These are phyloP conservation scores for Hypomyces perniciosus DNA, from an alignment of 2,329 filamentous ascomycete species.

Conservation along the genomic window DNA sequence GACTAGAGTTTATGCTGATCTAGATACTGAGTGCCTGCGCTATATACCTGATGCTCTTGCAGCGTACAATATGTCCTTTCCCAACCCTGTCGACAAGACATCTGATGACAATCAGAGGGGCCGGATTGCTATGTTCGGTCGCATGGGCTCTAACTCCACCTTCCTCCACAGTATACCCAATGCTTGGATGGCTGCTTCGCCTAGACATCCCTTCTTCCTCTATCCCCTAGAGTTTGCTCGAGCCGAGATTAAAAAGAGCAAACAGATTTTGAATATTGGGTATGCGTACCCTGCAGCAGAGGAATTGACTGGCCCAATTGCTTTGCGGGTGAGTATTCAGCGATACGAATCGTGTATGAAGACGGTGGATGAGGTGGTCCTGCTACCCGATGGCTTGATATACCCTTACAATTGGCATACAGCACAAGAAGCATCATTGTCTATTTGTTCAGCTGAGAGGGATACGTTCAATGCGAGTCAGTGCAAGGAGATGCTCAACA, in stretches of 20 bases:
- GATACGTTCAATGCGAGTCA: constrained; percentile 1
- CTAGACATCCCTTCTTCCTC: constrained; percentile 28
- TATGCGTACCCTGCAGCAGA: constrained; percentile 12
- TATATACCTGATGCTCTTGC: constrained; percentile 17
- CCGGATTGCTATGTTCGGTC: constrained; percentile 21
- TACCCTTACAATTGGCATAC: constrained; percentile 4
- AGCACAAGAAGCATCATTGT: not conserved
- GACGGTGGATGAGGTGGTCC: not conserved
- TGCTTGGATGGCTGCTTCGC: constrained; percentile 31
- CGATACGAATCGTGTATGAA: not conserved
- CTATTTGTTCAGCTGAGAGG: not conserved
- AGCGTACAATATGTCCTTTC: not conserved
- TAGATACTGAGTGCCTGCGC: constrained; percentile 26
- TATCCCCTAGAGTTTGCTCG: constrained; percentile 18
- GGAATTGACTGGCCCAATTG: constrained; percentile 15
- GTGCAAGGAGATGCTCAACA: not conserved
- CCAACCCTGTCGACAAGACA: not conserved
- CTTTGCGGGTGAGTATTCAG: constrained; percentile 10
- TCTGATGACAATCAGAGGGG: too few relatives aligned
- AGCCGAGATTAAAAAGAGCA: constrained; percentile 10
- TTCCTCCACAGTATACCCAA: constrained; percentile 28
- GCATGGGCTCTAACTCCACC: constrained; percentile 24
- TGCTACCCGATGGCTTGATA: not conserved
- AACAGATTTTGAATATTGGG: not conserved
- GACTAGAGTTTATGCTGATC: constrained; percentile 16